Evolutionary conservation across 345 rosid genomes (phyloP).

Genomic region (Geranium rotundifolium): DNA sequence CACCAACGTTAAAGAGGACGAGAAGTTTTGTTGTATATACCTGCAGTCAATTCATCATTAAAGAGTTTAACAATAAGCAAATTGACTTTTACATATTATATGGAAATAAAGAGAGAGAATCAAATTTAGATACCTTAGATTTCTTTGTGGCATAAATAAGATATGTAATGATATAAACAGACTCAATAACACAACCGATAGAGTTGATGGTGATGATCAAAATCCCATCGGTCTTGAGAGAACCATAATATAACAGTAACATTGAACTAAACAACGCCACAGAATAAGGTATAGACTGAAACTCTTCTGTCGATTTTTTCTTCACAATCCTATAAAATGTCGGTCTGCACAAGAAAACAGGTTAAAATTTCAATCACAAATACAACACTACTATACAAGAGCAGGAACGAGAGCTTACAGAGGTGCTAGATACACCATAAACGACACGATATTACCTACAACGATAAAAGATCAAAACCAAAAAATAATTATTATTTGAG

Average conservation of each 20-base stretch:
- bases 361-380: not conserved
- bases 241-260: slow-evolving; percentile 25
- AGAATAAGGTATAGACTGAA: slow-evolving; percentile 26
- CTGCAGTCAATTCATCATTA: slow-evolving; percentile 11
- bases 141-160: slow-evolving; percentile 26
- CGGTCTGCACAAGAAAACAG: slow-evolving; percentile 17
- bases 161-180: slow-evolving; percentile 15
- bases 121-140: slow-evolving; percentile 12
- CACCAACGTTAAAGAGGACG: slow-evolving; percentile 21
- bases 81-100: not conserved
- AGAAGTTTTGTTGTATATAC: slow-evolving; percentile 22
- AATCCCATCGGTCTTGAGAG: slow-evolving; percentile 13
- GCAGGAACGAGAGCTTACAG: not conserved
- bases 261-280: slow-evolving; percentile 29
- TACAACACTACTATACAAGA: too few species aligned
- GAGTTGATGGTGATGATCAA: slow-evolving; percentile 24
- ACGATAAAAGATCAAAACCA: too few species aligned
- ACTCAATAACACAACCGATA: slow-evolving; percentile 20
- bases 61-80: too few species aligned
- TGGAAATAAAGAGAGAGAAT: too few species aligned
- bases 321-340: slow-evolving; percentile 20
- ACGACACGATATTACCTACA: not conserved
- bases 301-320: slow-evolving; percentile 31
- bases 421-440: not conserved
- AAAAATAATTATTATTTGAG: too few species aligned